Conservation (phyloP, 2,329 filamentous ascomycete genomes). For the Hypoxylon sp. region DNA sequence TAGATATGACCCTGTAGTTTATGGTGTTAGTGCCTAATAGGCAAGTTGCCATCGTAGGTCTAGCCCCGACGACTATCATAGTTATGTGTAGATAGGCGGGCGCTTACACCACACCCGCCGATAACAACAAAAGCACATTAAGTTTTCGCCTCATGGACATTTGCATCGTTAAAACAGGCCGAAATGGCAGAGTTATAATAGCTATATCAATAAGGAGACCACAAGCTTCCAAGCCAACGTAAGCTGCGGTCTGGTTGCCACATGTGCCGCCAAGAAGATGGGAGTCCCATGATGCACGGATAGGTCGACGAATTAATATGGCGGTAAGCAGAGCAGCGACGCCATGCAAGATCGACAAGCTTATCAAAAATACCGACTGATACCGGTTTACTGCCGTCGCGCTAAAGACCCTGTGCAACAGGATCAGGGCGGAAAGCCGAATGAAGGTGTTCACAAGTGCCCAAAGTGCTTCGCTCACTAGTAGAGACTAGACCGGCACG, state of each 20-base stretch:
- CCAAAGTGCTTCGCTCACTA: slow-evolving; percentile 29
- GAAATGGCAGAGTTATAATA: slow-evolving; percentile 18
- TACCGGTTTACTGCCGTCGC: no score
- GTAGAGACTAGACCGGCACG: slow-evolving; percentile 16
- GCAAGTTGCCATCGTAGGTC: not conserved
- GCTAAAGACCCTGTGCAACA: not conserved
- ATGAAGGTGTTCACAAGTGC: slow-evolving; percentile 31
- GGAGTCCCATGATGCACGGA: slow-evolving; percentile 24
- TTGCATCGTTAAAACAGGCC: not conserved
- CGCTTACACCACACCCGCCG: slow-evolving; percentile 27
- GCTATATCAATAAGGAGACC: slow-evolving; percentile 25
- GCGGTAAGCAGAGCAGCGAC: slow-evolving; percentile 12
- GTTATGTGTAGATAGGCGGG: not conserved
- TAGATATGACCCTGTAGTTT: slow-evolving; percentile 15
- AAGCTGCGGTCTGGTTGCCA: slow-evolving; percentile 24
- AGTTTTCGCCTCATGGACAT: not conserved
- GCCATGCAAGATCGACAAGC: slow-evolving; percentile 9
- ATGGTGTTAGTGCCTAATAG: not conserved
- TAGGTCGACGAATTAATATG: slow-evolving; percentile 21
- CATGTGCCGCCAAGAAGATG: slow-evolving; percentile 19
- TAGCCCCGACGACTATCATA: not conserved
- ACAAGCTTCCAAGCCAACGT: slow-evolving; percentile 16
- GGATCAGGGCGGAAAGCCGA: slow-evolving; percentile 20
- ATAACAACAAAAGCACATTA: not conserved
- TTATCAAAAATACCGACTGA: not conserved